phyloP scores from a whole-genome alignment of 176 grass and related monocot species.

The Miscanthus lutarioriparius region DNA sequence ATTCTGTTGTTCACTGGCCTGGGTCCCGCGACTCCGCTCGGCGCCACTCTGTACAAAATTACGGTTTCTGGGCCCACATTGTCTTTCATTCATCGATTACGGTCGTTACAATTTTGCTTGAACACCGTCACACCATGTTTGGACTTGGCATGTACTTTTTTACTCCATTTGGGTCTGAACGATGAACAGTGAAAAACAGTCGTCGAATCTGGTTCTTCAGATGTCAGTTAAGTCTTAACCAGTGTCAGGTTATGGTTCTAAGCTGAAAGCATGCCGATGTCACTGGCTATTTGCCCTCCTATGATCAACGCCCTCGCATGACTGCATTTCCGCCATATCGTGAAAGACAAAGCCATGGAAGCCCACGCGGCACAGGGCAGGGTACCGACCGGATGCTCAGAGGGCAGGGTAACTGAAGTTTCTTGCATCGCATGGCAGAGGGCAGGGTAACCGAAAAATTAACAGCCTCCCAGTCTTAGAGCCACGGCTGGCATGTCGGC shows the following conservation, averaged over 20 bases:
- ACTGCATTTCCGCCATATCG: neutral
- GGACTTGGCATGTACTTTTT: constrained; percentile 32
- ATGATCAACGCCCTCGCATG: neutral
- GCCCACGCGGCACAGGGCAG: too few relatives aligned
- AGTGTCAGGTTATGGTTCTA: neutral
- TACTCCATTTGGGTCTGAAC: neutral
- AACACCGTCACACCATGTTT: constrained; percentile 18
- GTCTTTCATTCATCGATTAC: constrained; percentile 4
- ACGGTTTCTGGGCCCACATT: constrained; percentile 4
- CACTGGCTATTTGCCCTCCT: neutral
- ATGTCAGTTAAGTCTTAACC: neutral
- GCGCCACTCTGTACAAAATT: constrained; percentile 42
- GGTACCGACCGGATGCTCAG: too few relatives aligned
- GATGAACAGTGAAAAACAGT: neutral
- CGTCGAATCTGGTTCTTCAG: neutral
- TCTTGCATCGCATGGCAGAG: too few relatives aligned
- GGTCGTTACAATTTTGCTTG: constrained; percentile 2
- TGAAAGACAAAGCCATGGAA: too few relatives aligned
- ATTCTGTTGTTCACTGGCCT: neutral
- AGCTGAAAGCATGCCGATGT: neutral
- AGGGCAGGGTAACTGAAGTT: too few relatives aligned
- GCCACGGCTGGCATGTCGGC: too few relatives aligned
- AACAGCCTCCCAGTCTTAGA: too few relatives aligned
- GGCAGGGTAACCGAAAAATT: too few relatives aligned
- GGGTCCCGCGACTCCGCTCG: neutral